Evolutionary conservation across 805 yeast genomes (phyloP).

Genomic region (Myxozyma geophila): DNA sequence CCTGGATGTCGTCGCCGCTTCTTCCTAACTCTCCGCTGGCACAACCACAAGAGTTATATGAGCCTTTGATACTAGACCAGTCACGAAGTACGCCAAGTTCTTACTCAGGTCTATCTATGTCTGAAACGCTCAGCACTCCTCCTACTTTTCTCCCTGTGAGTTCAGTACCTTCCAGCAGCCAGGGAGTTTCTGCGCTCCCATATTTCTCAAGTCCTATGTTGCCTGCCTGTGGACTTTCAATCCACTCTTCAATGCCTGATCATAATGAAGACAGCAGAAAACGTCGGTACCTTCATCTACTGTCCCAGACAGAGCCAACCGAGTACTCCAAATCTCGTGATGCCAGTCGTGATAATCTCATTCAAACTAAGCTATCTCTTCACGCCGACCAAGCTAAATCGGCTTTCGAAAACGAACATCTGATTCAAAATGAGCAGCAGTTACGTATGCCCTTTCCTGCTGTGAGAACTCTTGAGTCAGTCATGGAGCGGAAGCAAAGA

Average conservation of each 20-base stretch:
- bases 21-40: neutral
- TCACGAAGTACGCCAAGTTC: neutral
- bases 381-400: neutral
- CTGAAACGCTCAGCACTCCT: slow-evolving; percentile 7
- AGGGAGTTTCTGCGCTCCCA: neutral
- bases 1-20: slow-evolving; percentile 14
- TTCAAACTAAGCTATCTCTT: neutral
- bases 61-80: neutral
- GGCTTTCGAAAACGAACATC: slow-evolving; percentile 11
- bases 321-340: slow-evolving; percentile 3
- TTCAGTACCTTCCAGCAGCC: neutral
- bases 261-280: neutral
- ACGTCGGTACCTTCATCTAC: neutral
- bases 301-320: slow-evolving; percentile 11
- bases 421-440: slow-evolving; percentile 6
- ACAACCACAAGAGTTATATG: no score
- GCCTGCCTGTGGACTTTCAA: neutral
- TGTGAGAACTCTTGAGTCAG: slow-evolving; percentile 4
- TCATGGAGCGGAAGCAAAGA: slow-evolving; percentile 1
- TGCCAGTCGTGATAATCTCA: neutral
- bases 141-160: neutral
- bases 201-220: slow-evolving; percentile 23
- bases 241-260: neutral
- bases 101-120: neutral
- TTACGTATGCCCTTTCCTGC: slow-evolving; percentile 10